Evolutionary conservation across 1,284 basidiomycete genomes (phyloP).

Genomic region (Puccinia novopanici): DNA sequence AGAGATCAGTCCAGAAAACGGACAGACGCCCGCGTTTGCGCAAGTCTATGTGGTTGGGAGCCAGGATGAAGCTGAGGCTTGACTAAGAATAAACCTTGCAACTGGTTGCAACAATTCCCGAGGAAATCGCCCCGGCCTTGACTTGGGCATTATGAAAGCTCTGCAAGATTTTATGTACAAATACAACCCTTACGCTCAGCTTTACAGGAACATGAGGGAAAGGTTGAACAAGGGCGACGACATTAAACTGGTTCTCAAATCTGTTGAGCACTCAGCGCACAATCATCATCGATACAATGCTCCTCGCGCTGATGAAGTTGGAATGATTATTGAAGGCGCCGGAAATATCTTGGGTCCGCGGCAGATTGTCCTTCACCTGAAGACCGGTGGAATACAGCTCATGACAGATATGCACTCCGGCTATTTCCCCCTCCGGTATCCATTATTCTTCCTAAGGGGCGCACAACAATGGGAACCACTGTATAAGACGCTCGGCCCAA

Average conservation of each 20-base stretch:
- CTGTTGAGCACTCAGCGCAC: not conserved
- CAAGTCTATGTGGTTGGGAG: no score
- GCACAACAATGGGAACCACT: constrained; percentile 12
- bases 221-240: not conserved
- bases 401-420: not conserved
- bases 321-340: not conserved
- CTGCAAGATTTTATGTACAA: not conserved
- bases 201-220: not conserved
- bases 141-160: not conserved
- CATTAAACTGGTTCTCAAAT: not conserved
- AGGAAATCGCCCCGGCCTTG: not conserved
- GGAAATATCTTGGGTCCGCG: not conserved
- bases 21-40: no score
- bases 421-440: constrained; percentile 2
- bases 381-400: not conserved
- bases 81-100: not conserved
- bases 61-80: no score
- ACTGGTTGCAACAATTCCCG: not conserved
- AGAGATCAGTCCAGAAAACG: no score
- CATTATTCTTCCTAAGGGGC: constrained; percentile 2
- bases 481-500: not conserved
- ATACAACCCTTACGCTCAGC: constrained; percentile 11
- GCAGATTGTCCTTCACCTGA: constrained; percentile 3
- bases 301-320: not conserved
- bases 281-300: not conserved